A percentile compares a stretch with the other conserved stretches of the same genome.
Conservation (phyloP, 108 stramenopile genomes). For the Aurantiochytrium sp. region DNA sequence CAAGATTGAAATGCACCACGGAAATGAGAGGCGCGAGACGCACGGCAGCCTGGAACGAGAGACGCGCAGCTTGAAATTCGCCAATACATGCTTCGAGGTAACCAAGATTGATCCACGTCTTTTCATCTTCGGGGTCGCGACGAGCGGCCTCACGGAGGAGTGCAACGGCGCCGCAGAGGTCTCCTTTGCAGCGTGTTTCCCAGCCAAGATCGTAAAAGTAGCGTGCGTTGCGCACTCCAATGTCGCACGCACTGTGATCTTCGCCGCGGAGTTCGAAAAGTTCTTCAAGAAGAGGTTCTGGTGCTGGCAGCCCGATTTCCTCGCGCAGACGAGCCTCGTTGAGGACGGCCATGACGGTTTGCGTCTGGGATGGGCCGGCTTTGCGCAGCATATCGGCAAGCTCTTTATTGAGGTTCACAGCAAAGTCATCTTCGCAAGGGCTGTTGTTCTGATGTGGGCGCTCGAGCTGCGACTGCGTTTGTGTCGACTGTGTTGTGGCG, state of each 20-base stretch:
- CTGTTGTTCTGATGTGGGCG: neutral
- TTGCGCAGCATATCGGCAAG: neutral
- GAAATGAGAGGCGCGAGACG: neutral
- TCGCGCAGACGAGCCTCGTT: neutral
- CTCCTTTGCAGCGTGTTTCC: neutral
- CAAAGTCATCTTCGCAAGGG: neutral
- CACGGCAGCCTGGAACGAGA: neutral
- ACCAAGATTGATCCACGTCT: neutral
- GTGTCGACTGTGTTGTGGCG: too few species aligned
- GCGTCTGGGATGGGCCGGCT: neutral
- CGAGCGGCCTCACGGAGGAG: neutral
- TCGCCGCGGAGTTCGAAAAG: neutral
- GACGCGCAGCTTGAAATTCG: neutral
- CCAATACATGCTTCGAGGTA: neutral
- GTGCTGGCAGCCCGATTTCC: neutral
- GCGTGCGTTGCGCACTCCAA: neutral
- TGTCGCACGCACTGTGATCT: constrained; percentile 9
- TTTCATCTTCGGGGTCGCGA: neutral
- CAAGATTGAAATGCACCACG: neutral
- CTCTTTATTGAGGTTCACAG: neutral
- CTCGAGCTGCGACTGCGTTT: too few species aligned
- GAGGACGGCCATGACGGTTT: neutral
- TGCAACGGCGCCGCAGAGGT: neutral
- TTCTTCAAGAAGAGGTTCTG: neutral
- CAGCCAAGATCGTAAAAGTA: neutral